phyloP scores from a whole-genome alignment of 2,329 filamentous ascomycete species.

The Gaeumannomyces sp. region DNA sequence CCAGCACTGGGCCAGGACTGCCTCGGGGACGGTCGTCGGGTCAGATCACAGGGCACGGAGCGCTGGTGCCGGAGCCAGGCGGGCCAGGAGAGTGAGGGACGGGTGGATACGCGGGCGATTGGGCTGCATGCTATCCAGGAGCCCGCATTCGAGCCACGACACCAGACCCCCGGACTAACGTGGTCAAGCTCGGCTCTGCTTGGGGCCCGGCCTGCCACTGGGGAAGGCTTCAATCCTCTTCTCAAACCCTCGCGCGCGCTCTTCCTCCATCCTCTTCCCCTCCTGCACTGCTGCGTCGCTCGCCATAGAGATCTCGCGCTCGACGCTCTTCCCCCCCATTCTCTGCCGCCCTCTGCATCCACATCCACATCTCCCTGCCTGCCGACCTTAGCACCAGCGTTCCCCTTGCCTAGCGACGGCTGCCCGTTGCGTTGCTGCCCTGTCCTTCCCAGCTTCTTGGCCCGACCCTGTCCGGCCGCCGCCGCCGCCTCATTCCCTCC shows the following conservation, averaged over 20 bases:
- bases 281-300: slow-evolving; percentile 7
- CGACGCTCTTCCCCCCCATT: slow-evolving; percentile 9
- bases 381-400: too few species aligned
- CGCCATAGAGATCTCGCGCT: too few species aligned
- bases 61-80: not conserved
- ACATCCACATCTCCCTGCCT: not conserved
- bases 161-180: slow-evolving; percentile 27
- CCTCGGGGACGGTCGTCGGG: not conserved
- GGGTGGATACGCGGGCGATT: slow-evolving; percentile 17
- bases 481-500: too few species aligned
- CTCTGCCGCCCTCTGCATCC: slow-evolving; percentile 4
- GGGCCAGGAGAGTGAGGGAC: not conserved
- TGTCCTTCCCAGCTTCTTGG: too few species aligned
- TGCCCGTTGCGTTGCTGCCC: too few species aligned
- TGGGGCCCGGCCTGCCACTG: slow-evolving; percentile 12
- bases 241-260: slow-evolving; percentile 8
- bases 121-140: slow-evolving; percentile 21
- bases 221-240: slow-evolving; percentile 11
- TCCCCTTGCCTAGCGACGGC: too few species aligned
- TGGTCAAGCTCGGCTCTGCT: slow-evolving; percentile 22
- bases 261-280: slow-evolving; percentile 11
- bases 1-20: too few species aligned
- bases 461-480: too few species aligned
- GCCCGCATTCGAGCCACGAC: slow-evolving; percentile 37
- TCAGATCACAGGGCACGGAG: not conserved